Base-by-base conservation (phyloP, 2,329 filamentous ascomycete genomes). In the Pseudogymnoascus sp. region DNA sequence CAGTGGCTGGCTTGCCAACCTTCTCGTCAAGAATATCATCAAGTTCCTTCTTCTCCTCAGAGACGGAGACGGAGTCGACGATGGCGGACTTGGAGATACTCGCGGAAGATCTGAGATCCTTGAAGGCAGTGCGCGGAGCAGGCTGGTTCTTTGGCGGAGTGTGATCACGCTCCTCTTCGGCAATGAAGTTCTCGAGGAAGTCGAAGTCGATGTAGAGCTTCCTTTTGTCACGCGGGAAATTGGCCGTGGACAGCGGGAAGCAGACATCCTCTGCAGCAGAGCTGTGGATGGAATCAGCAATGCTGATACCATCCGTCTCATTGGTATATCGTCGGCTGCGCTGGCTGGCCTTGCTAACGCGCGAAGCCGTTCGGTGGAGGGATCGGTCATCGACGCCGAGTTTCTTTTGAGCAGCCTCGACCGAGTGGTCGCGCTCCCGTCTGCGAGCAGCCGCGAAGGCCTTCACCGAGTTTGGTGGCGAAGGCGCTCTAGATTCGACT, bases 381-480 rank as follows among this genome's bases (percentile, higher is more conserved):
- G 83, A 80, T 21, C 83, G 78, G 23, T 85, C 75, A 16, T 81
- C 79, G 34, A 4, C 81, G 34, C 5, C 81, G 70, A 66, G 14
- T 65, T 61, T 61, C 37, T 39, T 37, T 26, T 37, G 34, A 8
- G n/a, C 34, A 18, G 34, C 59, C 64, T 60, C 83, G 67, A 81
- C 78, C 21, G 81, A 86, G 72, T 81, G 73, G 65, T 86, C 91
- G 47, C 93, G 89, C 73, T 93, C 90, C 65, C 93, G 88, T 65
- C 91, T 90, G 61, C 91, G 88, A 63, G 91, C 90, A 71, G 95
- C 90, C 16, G 95, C 95, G 75, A 99, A 99, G 3, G 95, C 95
- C 75, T 97, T 96, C 61, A 99, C 92, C 0, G 95, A 99, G 75
- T 97, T 99, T 6, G 95, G 95, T 10, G 93, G 93, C 5, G 95